A percentile compares a stretch with the other conserved stretches of the same genome.
phyloP scores from a whole-genome alignment of 2,329 filamentous ascomycete genomes.

The Rutstroemia sp. region DNA sequence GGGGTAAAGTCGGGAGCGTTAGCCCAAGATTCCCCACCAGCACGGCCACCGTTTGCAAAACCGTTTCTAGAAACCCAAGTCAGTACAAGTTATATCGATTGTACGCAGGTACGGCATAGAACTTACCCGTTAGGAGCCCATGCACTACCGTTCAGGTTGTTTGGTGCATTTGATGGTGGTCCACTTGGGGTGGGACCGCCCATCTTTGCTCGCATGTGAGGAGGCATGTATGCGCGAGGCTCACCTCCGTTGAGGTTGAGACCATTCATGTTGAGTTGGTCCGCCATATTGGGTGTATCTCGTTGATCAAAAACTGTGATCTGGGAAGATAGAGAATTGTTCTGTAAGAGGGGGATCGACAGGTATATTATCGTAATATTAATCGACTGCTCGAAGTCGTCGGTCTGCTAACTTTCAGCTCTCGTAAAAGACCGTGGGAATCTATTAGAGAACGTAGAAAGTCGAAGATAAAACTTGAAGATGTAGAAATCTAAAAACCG shows the following conservation, averaged over 20 bases:
- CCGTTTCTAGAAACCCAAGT: conserved; percentile 36
- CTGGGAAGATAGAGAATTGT: conserved; percentile 9
- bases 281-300: conserved; percentile 56
- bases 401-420: conserved; percentile 10
- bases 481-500: conserved; percentile 22
- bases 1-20: conserved; percentile 33
- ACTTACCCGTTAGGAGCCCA: conserved; percentile 51
- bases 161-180: conserved; percentile 9
- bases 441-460: conserved; percentile 10
- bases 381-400: conserved; percentile 1
- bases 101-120: not conserved
- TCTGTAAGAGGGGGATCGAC: not conserved
- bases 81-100: not conserved
- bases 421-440: conserved; percentile 23
- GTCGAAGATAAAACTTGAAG: conserved; percentile 18
- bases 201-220: conserved; percentile 65
- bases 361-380: conserved; percentile 11
- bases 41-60: conserved; percentile 30
- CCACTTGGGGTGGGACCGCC: conserved; percentile 25
- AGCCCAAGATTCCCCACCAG: conserved; percentile 28
- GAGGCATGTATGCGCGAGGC: conserved; percentile 73
- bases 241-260: conserved; percentile 53
- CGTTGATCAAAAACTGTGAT: conserved; percentile 4
- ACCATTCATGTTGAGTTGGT: conserved; percentile 76
- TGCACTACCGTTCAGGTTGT: conserved; percentile 52